Conservation (phyloP, 495 filamentous ascomycete species). For the Aspergillus panamensis region DNA sequence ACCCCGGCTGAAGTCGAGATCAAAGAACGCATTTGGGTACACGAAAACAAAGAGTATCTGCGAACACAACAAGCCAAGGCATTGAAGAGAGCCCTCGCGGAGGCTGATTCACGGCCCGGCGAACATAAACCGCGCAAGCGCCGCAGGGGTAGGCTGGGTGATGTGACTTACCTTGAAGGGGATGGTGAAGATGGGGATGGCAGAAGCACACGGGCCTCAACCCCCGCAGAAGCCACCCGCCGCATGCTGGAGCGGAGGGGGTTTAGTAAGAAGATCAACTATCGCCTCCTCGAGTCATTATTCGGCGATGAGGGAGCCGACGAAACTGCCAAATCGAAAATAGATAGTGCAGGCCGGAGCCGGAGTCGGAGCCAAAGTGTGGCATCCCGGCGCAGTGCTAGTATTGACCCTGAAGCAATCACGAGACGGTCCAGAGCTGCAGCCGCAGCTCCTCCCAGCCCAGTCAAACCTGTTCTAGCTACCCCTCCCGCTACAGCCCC, state of each 20-base stretch:
- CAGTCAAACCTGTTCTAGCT: conserved; percentile 18
- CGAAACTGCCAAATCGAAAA: conserved; percentile 31
- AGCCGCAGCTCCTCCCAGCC: conserved; percentile 16
- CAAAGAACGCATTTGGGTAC: conserved; percentile 90
- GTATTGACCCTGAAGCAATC: conserved; percentile 30
- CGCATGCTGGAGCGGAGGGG: conserved; percentile 68
- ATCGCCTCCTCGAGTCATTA: conserved; percentile 58
- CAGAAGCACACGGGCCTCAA: conserved; percentile 37
- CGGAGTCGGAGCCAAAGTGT: conserved; percentile 41
- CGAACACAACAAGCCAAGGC: conserved; percentile 75
- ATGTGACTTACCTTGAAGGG: conserved; percentile 48
- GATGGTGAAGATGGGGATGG: conserved; percentile 40
- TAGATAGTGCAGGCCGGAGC: conserved; percentile 31
- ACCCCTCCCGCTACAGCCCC: conserved; percentile 22
- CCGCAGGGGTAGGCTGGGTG: conserved; percentile 47
- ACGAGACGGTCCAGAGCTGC: conserved; percentile 22
- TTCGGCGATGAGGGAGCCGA: conserved; percentile 35
- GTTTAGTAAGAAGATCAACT: conserved; percentile 81
- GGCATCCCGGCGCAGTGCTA: conserved; percentile 37
- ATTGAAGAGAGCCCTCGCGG: conserved; percentile 59
- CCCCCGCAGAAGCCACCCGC: conserved; percentile 69
- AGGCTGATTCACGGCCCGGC: conserved; percentile 44
- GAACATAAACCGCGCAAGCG: conserved; percentile 48
- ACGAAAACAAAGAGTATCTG: conserved; percentile 86
- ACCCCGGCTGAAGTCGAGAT: conserved; percentile 62